A percentile compares a stretch with the other conserved stretches of the same genome.
phyloP scores from a whole-genome alignment of 306 rosid species.

The Clitoria ternatea region DNA sequence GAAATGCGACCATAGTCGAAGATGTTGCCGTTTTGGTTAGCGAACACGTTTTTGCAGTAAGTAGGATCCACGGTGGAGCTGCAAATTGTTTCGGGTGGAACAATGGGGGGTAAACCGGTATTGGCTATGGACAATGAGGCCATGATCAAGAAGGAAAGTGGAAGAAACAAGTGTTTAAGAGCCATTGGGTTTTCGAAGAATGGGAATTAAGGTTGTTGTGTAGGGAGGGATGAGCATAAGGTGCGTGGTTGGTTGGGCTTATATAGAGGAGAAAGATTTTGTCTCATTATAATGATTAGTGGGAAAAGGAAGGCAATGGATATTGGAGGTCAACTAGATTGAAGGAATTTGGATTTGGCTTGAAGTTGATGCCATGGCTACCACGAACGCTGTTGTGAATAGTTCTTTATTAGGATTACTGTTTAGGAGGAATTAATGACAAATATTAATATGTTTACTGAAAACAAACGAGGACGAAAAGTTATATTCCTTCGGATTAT shows the following conservation, averaged over 20 bases:
- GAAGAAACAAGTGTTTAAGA: constrained; percentile 20
- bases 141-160: background rate
- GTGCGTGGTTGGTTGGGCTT: constrained; percentile 1
- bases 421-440: background rate
- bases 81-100: constrained; percentile 41
- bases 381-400: background rate
- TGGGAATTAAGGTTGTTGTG: background rate
- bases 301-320: background rate
- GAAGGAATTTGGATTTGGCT: background rate
- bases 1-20: constrained; percentile 54
- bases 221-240: background rate
- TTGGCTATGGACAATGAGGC: constrained; percentile 22
- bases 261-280: constrained; percentile 24
- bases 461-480: background rate
- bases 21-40: constrained; percentile 41
- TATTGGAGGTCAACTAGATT: constrained; percentile 19
- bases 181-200: constrained; percentile 22
- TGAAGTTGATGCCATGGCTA: constrained; percentile 14
- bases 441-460: background rate
- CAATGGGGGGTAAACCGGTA: background rate
- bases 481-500: background rate
- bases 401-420: background rate
- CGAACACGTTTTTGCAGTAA: constrained; percentile 47
- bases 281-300: background rate
- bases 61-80: constrained; percentile 48